phyloP scores from a whole-genome alignment of 768 basidiomycete genomes.

The Neoboletus brunneissimus region DNA sequence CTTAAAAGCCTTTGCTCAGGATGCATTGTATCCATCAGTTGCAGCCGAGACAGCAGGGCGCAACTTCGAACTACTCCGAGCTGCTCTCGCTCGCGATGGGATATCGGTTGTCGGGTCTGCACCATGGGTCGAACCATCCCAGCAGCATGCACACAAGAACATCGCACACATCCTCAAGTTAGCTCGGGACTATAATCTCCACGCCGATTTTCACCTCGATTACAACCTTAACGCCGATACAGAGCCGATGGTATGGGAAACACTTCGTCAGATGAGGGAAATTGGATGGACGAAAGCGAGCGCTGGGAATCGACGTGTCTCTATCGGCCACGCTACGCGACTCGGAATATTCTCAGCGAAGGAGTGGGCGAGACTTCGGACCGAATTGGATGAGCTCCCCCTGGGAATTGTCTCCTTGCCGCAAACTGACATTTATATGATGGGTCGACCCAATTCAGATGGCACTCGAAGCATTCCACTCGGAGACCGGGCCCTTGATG shows the following conservation, averaged over 20 bases:
- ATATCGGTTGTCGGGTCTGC: constrained; percentile 61
- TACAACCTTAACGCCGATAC: constrained; percentile 54
- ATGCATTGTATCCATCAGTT: constrained; percentile 45
- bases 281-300: constrained; percentile 25
- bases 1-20: constrained; percentile 60
- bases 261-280: constrained; percentile 42
- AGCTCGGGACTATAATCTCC: constrained; percentile 35
- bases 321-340: constrained; percentile 61
- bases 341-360: constrained; percentile 47
- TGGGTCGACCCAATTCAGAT: constrained; percentile 40
- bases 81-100: constrained; percentile 39
- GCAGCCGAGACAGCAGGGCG: constrained; percentile 37
- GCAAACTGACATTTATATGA: constrained; percentile 69
- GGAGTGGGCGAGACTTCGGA: constrained; percentile 46
- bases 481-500: constrained; percentile 54
- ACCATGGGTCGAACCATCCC: constrained; percentile 58
- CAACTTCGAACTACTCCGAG: constrained; percentile 45
- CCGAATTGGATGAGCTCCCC: constrained; percentile 39
- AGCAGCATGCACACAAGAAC: constrained; percentile 48
- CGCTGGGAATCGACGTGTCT: constrained; percentile 39
- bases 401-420: constrained; percentile 56
- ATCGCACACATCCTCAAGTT: constrained; percentile 51
- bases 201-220: constrained; percentile 67
- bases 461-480: constrained; percentile 31
- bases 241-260: constrained; percentile 55